Evolutionary conservation across 176 grass and related monocot species (phyloP), one percentile per base, ranked within the genome.

Genomic region (Puya raimondii): DNA sequence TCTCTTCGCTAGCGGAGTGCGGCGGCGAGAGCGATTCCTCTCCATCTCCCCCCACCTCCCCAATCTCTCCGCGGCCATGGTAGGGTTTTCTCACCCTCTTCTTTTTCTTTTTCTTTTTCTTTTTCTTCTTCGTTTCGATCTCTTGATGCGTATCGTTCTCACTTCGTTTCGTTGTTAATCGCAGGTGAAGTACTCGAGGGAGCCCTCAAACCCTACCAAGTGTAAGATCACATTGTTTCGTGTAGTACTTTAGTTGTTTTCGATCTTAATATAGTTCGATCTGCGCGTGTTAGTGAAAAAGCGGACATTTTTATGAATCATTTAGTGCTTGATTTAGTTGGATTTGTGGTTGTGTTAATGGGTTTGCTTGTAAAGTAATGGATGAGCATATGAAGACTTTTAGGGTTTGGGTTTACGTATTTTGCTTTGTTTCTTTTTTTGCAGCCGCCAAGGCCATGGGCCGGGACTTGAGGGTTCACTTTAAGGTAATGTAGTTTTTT

Each of bases 361-460:
- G 33, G 7, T 42, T 42, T 42, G 4, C 33, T 42, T 42, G 33
- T 42, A 6, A 0, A 7, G 33, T 42, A 42, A 42, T 42, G 33
- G 33, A 42, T 42, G 33, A 42, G 33, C 33, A 42, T 42, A 42
- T 42, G 33, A 42, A 42, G 33, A 42, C 6, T 5, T 42, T 42
- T 42, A 42, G 33, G 33, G 33, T 42, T 73, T 0, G 3, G 16
- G 64, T 22, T 61, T 61, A 61, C 66, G 14, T 7, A 10, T 23
- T 23, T 72, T 14, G 1, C 11, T 0, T 1, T 1, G 23, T 68
- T n/a, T 68, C 17, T 81, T 48, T 75, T 56, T 67, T 66, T 68
- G 74, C 85, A 91, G 91, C 91, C 23, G 79, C 88, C 51, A 96
- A 96, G 87, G 88, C 91, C 63, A 88, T 91, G 83, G 85, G 91